Base-by-base conservation (phyloP, 1,284 basidiomycete genomes). In the Pterulicium gracile region DNA sequence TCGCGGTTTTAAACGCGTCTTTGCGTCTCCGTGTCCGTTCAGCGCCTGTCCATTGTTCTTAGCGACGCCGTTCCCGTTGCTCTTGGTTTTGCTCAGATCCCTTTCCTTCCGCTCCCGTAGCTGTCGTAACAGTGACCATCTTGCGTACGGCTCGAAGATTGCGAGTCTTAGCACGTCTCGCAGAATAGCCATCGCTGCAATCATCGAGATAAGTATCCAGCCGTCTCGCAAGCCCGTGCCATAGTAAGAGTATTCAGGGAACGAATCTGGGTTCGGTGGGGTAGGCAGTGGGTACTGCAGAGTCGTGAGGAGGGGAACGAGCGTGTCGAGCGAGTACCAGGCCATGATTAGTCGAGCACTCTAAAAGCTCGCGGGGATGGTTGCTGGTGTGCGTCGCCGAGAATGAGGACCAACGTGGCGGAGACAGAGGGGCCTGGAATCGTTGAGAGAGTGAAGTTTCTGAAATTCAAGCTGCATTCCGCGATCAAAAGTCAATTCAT, bases 91-190 rank as follows among this genome's bases (percentile, higher is more conserved):
- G n/a, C n/a, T n/a, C n/a, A n/a, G n/a, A n/a, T n/a, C n/a, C n/a
- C n/a, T n/a, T 50, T 54, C 57, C 46, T 58, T 51, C 43, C 49
- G 47, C 47, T 55, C 42, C 47, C 57, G 51, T 61, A 79, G 63
- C 54, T 79, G 69, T 43, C 72, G 69, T 15, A 69, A 69, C 42
- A 92, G 70, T 54, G 80, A 81, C 75, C 79, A 82, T 40, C 70
- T 67, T 17, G 86, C 88, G 51, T 93, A 78, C 3, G 91, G 88
- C 57, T 83, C 81, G 52, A 91, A 77, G 44, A 91, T 55, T 51
- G 68, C 72, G 34, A 90, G 63, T 58, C 93, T 79, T 44, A 78
- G 62, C 40, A 76, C 61, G 66, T 94, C 90, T 49, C 93, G 79
- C 24, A 88, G 61, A 36, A 88, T 54, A 15, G 89, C 89, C 73